Base-by-base conservation (phyloP, 2,329 filamentous ascomycete species). In the Penicillium verrucosum region DNA sequence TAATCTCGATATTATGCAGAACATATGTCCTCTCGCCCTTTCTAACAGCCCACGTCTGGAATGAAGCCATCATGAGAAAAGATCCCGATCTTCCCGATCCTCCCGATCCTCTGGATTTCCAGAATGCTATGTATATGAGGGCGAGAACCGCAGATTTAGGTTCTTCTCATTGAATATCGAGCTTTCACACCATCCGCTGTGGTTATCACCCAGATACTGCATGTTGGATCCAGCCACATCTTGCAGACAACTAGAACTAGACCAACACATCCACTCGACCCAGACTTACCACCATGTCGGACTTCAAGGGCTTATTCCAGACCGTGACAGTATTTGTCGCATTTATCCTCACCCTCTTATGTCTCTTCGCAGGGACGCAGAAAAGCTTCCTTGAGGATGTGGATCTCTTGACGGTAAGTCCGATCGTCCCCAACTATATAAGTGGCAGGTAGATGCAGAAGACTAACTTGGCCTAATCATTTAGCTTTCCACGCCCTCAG, bases 281-380 rank as follows among this genome's bases (percentile, higher is more conserved):
- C 32, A 34, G 30, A 6, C 11, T 12, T 25, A n/a, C 18, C 30
- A 51, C 48, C 38, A 63, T 59, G 30, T 63, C 63, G 62, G 44
- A 60, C 23, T 49, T 59, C 29, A 54, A 64, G 41, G 46, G 52
- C 14, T 60, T 84, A 21, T 63, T 85, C n/a, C 82, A 82, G 7
- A 68, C 79, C 41, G 62, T 80, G 42, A 78, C 80, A 60, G 78
- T 80, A 58, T 75, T 81, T 25, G 79, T 77, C 30, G 82, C 83
- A 4, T 80, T 86, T 40, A 76, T 86, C 21, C 78, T 88, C 42
- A 78, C 79, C 18, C 78, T 87, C 62, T 75, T 87, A 9, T 85
- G 81, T 66, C 75, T 88, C 57, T 86, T 86, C 63, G 84, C 85
- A 1, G 85, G 85, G 37, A 77, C 80, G 37, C 83, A 82, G 64